phyloP scores from a whole-genome alignment of 441 rosid species.

The Gossypium schwendimanii region DNA sequence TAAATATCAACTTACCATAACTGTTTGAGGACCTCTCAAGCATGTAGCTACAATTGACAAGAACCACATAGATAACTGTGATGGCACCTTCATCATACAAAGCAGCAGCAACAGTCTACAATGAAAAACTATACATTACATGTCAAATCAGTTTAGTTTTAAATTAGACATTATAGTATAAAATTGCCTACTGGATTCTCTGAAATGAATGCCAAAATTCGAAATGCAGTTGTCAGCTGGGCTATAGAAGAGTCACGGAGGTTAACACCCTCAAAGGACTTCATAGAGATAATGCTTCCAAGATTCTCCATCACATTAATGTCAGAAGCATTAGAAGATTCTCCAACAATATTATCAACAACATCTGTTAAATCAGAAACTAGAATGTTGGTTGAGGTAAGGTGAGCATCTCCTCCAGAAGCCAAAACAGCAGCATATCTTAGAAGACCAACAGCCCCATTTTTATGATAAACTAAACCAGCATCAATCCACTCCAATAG shows the following conservation, averaged over 20 bases:
- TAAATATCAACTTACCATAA: slow-evolving; percentile 48
- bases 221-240: slow-evolving; percentile 85
- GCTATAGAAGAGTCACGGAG: slow-evolving; percentile 84
- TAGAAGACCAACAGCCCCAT: slow-evolving; percentile 82
- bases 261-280: slow-evolving; percentile 76
- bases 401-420: slow-evolving; percentile 91
- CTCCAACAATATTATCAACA: slow-evolving; percentile 69
- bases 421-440: slow-evolving; percentile 85
- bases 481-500: slow-evolving; percentile 94
- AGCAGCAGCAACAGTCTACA: slow-evolving; percentile 78
- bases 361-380: slow-evolving; percentile 71
- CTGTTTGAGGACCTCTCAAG: slow-evolving; percentile 91
- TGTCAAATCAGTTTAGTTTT: slow-evolving; percentile 13
- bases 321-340: slow-evolving; percentile 64
- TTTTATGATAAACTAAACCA: slow-evolving; percentile 87
- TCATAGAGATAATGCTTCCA: slow-evolving; percentile 66
- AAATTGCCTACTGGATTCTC: slow-evolving; percentile 66
- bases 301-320: slow-evolving; percentile 83
- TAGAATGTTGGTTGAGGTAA: slow-evolving; percentile 66
- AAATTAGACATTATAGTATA: background rate
- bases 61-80: slow-evolving; percentile 66
- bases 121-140: slow-evolving; percentile 11
- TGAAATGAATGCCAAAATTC: slow-evolving; percentile 77
- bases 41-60: slow-evolving; percentile 91
- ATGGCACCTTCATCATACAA: slow-evolving; percentile 88